phyloP scores from a whole-genome alignment of 345 rosid species.

The Lepidium didymum region DNA sequence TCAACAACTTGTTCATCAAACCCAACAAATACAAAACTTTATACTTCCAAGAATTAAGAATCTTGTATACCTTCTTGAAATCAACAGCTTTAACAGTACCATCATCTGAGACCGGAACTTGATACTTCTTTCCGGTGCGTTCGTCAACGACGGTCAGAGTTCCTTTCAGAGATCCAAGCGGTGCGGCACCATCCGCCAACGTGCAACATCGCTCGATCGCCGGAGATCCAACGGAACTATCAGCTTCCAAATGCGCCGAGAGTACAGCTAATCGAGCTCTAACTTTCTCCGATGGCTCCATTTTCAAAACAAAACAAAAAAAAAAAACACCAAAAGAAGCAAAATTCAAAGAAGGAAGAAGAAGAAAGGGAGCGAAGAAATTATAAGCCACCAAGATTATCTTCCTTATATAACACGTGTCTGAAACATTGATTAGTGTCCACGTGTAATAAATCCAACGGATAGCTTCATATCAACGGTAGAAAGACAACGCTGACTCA shows the following conservation, averaged over 20 bases:
- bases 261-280: constrained; percentile 68
- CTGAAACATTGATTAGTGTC: not conserved
- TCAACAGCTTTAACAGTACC: constrained; percentile 81
- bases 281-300: constrained; percentile 28
- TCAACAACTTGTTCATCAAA: not conserved
- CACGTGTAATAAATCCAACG: not conserved
- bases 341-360: not conserved
- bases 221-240: constrained; percentile 7
- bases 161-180: constrained; percentile 52
- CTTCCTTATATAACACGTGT: not conserved
- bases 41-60: not conserved
- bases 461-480: not conserved
- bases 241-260: constrained; percentile 44
- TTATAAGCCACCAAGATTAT: not conserved
- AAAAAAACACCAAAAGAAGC: not conserved
- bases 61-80: constrained; percentile 56
- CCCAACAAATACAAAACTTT: not conserved
- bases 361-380: constrained; percentile 9
- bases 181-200: constrained; percentile 38
- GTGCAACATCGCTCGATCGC: constrained; percentile 44
- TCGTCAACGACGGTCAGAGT: constrained; percentile 63
- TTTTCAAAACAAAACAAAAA: not conserved
- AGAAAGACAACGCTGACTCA: not conserved
- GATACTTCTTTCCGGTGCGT: constrained; percentile 60
- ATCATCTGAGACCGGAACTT: constrained; percentile 47